Evolutionary conservation across 192 early-diverging fungal species (phyloP).

Genomic region (Kickxella alabastrina): DNA sequence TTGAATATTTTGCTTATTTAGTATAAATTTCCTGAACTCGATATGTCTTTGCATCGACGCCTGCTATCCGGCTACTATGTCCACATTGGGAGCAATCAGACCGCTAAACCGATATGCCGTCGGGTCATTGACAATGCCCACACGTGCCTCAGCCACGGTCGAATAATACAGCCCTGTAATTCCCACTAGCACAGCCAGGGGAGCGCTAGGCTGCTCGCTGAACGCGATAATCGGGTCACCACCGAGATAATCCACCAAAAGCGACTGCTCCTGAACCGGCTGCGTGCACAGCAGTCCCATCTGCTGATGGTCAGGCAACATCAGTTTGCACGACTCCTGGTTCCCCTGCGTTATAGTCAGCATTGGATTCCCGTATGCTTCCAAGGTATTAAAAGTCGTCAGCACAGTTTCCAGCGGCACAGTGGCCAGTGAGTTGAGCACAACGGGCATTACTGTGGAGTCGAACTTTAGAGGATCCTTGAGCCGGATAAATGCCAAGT

Average conservation of each 20-base stretch:
- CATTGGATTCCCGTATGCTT: conserved; percentile 16
- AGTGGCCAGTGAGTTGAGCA: conserved; percentile 19
- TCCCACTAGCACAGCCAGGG: conserved; percentile 33
- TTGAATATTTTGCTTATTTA: background rate
- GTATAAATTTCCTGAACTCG: conserved; percentile 12
- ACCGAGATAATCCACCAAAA: conserved; percentile 33
- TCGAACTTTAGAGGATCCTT: conserved; percentile 10
- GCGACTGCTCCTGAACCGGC: conserved; percentile 29
- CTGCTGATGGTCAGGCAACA: conserved; percentile 12
- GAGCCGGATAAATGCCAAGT: conserved; percentile 39
- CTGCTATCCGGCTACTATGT: conserved; percentile 18
- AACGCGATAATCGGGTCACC: conserved; percentile 45
- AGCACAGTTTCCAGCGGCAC: conserved; percentile 5
- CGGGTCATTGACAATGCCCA: conserved; percentile 23
- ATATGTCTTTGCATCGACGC: conserved; percentile 14
- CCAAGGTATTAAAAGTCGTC: conserved; percentile 22
- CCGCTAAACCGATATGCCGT: conserved; percentile 39
- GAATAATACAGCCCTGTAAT: conserved; percentile 41
- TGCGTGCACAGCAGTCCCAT: conserved; percentile 27
- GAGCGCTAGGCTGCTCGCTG: conserved; percentile 9
- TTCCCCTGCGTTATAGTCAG: conserved; percentile 21
- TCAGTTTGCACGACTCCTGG: conserved; percentile 13
- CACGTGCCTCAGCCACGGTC: conserved; percentile 12
- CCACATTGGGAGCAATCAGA: conserved; percentile 18
- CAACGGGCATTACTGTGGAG: conserved; percentile 13